Evolutionary conservation across 129 eudicot species (phyloP), one percentile per base, ranked within the genome.

Genomic region (Kitagawia praeruptora): DNA sequence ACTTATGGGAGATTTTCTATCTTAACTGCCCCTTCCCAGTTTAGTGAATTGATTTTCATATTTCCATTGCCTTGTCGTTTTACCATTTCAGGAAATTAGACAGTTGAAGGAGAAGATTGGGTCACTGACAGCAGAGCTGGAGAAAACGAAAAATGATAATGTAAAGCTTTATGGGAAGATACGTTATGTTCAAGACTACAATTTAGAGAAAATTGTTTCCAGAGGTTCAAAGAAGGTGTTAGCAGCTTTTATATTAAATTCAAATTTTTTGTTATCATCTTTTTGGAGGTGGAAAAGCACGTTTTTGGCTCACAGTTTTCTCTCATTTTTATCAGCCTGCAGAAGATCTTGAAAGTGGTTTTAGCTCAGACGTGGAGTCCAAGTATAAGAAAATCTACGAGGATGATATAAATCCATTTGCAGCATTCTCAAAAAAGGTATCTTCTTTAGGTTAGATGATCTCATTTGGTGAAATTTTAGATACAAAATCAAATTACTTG

Each of bases 401-500:
- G 83, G 99, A 96, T 19, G 98, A 96, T 81, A 96, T 96, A 45
- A 96, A 96, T 86, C 99, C 99, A 21, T 96, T 96, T 89, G 98
- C 99, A 54, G 99, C 99, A 74, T 96, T 96, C 80, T 96, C 99
- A 4, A 92, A 90, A 83, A 96, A 96, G 99, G 99, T 96, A 76
- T 78, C 64, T 25, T 66, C 34, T 5, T 11, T 6, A 23, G 16
- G 21, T 64, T 42, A 28, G 10, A 27, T 27, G 2, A 31, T 31
- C 40, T 67, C 41, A 14, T 67, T 63, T 5, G 18, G 41, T 67
- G 19, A 15, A 66, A 67, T 27, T 67, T 31, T 3, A 67, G 41
- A 67, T 67, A 27, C 28, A 25, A 61, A 61, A 61, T 66, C 19
- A 66, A 66, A 21, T 66, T 9, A 27, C 25, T 25, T 64, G 70